Evolutionary conservation across 1,284 basidiomycete genomes (phyloP).

Genomic region (Singerocomus rubriflavus): DNA sequence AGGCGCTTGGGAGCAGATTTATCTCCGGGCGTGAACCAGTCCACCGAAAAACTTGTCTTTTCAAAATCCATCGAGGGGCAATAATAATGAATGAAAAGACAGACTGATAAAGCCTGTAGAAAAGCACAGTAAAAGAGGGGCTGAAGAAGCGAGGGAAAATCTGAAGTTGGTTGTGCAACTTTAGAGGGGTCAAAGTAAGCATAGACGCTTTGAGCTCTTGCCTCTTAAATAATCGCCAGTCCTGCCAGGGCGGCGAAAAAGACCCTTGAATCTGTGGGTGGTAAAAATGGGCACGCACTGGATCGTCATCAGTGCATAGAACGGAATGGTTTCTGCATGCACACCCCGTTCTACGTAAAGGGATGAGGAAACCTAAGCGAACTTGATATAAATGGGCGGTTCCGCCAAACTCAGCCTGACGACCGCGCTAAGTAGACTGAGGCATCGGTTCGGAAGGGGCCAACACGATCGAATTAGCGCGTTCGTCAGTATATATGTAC

Average conservation of each 20-base stretch:
- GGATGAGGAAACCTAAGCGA: background rate
- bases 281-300: slow-evolving; percentile 7
- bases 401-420: too few species aligned
- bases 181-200: slow-evolving; percentile 3
- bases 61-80: slow-evolving; percentile 27
- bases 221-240: slow-evolving; percentile 17
- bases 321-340: slow-evolving; percentile 3
- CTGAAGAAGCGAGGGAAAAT: slow-evolving; percentile 1
- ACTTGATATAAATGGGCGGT: background rate
- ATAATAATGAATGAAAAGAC: slow-evolving; percentile 8
- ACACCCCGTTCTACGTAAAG: slow-evolving; percentile 15
- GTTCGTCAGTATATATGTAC: slow-evolving; percentile 11
- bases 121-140: slow-evolving; percentile 1
- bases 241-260: slow-evolving; percentile 14
- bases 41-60: slow-evolving; percentile 33
- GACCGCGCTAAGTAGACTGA: too few species aligned
- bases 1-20: slow-evolving; percentile 25
- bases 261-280: slow-evolving; percentile 18
- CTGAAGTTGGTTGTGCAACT: slow-evolving; percentile 2
- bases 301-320: slow-evolving; percentile 7
- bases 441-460: slow-evolving; percentile 4
- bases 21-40: slow-evolving; percentile 33
- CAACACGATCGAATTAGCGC: slow-evolving; percentile 13
- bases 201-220: background rate
- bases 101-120: slow-evolving; percentile 10